phyloP scores from a whole-genome alignment of 129 eudicot species.

The Kitagawia praeruptora region DNA sequence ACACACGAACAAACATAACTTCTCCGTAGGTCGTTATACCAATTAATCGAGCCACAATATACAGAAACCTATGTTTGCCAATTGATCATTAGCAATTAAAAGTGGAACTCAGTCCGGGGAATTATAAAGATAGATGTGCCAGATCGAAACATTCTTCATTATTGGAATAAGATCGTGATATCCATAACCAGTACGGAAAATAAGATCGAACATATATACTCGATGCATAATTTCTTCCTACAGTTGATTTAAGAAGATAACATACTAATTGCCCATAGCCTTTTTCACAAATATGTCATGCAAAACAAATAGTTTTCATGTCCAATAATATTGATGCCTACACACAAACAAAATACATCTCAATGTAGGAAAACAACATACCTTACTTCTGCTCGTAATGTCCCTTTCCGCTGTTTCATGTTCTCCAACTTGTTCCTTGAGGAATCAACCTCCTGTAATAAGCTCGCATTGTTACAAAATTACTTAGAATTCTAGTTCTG shows the following conservation, averaged over 20 bases:
- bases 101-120: too few relatives aligned
- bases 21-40: too few relatives aligned
- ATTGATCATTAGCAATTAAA: too few relatives aligned
- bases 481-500: neutral
- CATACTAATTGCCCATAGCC: neutral
- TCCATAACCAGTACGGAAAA: neutral
- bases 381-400: slow-evolving; percentile 75
- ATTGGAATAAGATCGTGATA: neutral
- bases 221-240: neutral
- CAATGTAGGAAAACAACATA: slow-evolving; percentile 19
- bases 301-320: neutral
- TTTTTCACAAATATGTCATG: neutral
- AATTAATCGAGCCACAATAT: too few relatives aligned
- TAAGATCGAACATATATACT: neutral
- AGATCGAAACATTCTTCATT: too few relatives aligned
- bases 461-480: neutral
- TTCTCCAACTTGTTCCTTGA: slow-evolving; percentile 42
- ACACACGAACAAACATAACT: neutral
- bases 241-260: neutral
- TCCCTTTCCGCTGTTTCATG: slow-evolving; percentile 45
- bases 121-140: too few relatives aligned
- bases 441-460: slow-evolving; percentile 47
- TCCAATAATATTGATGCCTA: neutral
- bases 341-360: neutral
- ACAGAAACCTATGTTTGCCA: too few relatives aligned